phyloP scores from a whole-genome alignment of 176 grass and related monocot species.

The Typha latifolia region DNA sequence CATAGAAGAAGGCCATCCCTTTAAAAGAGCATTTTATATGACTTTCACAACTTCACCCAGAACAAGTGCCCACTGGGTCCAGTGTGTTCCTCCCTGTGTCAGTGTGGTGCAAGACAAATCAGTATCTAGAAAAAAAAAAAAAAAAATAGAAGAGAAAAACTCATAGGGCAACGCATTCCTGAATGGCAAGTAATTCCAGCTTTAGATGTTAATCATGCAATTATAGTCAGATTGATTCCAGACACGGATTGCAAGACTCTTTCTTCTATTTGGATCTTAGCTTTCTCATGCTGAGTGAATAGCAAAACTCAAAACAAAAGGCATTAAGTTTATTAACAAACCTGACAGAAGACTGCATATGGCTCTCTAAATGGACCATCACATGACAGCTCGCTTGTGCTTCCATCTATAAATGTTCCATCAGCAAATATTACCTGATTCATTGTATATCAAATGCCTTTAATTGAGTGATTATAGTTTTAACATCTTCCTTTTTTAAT shows the following conservation, averaged over 20 bases:
- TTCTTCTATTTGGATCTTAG: no score
- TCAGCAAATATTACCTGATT: slow-evolving; percentile 95
- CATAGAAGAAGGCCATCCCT: neutral
- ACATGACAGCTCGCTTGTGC: slow-evolving; percentile 87
- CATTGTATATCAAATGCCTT: neutral
- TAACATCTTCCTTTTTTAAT: neutral
- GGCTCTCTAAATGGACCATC: slow-evolving; percentile 92
- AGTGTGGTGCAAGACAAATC: neutral
- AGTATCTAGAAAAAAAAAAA: neutral
- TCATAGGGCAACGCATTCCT: no score
- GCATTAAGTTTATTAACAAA: slow-evolving; percentile 11
- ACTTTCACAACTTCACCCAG: slow-evolving; percentile 61
- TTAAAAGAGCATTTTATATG: slow-evolving; percentile 27
- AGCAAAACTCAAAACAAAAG: no score
- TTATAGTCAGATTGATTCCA: no score
- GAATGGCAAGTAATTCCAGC: no score
- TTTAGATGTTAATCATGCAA: no score
- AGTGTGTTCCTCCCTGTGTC: slow-evolving; percentile 81
- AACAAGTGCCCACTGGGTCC: slow-evolving; percentile 96
- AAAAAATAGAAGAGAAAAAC: neutral
- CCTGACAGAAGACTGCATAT: slow-evolving; percentile 92
- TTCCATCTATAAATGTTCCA: slow-evolving; percentile 90
- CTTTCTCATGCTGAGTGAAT: no score
- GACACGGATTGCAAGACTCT: no score
- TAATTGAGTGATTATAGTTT: neutral